Conservation (phyloP, 352 stramenopile genomes). For the Globisporangium lucens region DNA sequence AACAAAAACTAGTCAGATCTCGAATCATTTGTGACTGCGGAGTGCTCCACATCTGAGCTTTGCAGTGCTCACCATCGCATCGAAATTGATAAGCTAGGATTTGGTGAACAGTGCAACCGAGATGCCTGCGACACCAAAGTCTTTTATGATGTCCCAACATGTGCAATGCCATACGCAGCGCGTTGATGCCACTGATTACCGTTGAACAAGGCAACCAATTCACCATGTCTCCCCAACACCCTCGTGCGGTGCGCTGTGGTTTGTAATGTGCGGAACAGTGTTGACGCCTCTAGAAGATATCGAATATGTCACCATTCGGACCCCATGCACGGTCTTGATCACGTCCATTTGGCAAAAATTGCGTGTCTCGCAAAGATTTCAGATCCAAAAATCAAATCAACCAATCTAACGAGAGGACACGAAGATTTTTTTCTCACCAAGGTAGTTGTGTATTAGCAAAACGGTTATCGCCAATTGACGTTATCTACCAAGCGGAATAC, state of each 20-base stretch:
- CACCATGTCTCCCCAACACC: background rate
- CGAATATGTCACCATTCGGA: background rate
- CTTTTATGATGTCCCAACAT: background rate
- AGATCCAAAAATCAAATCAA: no score
- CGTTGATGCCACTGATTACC: background rate
- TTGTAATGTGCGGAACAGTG: background rate
- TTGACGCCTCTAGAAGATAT: background rate
- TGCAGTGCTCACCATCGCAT: background rate
- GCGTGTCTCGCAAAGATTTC: background rate
- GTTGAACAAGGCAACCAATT: background rate
- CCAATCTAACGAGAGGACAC: no score
- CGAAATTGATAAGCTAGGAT: background rate
- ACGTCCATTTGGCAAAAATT: background rate
- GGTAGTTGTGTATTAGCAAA: no score
- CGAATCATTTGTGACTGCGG: background rate
- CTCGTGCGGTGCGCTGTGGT: background rate
- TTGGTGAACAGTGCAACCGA: background rate
- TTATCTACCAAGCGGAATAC: no score
- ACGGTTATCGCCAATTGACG: no score
- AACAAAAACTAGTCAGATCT: background rate
- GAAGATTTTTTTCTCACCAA: no score
- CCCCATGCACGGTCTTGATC: background rate
- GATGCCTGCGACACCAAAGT: background rate
- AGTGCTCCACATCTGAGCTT: background rate
- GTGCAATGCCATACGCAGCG: background rate